Percentiles rank a stretch among this genome's conserved stretches.
Evolutionary conservation across 2,329 filamentous ascomycete species (phyloP).

Genomic region (Chalara sp.): DNA sequence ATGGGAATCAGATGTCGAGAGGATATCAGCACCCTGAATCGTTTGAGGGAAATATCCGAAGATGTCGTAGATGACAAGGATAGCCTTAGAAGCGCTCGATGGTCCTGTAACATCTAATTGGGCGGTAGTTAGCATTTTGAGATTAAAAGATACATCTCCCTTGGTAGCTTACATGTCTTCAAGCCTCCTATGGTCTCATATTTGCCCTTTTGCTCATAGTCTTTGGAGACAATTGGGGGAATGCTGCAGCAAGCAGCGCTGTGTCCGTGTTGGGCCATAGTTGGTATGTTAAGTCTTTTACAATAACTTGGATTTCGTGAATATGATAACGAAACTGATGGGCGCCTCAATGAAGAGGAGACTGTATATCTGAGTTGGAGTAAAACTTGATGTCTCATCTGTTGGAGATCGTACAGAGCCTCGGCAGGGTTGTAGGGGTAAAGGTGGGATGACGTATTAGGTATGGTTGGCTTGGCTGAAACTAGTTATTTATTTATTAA

Average conservation of each 20-base stretch:
- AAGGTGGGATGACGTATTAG: too few relatives aligned
- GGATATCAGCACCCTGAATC: conserved; percentile 62
- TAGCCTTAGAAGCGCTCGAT: conserved; percentile 44
- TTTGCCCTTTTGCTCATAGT: conserved; percentile 47
- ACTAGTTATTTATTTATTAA: too few relatives aligned
- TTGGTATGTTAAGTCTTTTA: too few relatives aligned
- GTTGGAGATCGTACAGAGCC: too few relatives aligned
- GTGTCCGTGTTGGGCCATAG: conserved; percentile 35
- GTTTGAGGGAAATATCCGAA: conserved; percentile 67
- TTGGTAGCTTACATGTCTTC: conserved; percentile 40
- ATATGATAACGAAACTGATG: too few relatives aligned
- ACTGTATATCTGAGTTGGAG: too few relatives aligned
- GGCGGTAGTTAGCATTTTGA: neutral
- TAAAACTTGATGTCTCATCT: too few relatives aligned
- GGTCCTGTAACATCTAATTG: conserved; percentile 38
- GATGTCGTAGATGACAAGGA: conserved; percentile 56
- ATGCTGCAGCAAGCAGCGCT: conserved; percentile 52
- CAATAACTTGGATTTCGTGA: too few relatives aligned
- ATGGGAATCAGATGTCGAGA: conserved; percentile 40
- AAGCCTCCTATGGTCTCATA: conserved; percentile 50
- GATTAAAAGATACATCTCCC: neutral
- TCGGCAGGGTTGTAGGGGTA: too few relatives aligned
- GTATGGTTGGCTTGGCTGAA: too few relatives aligned
- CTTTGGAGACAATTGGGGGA: conserved; percentile 48
- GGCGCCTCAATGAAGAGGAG: too few relatives aligned